Base-by-base conservation (phyloP, 345 rosid species). In the Arabis alpina region DNA sequence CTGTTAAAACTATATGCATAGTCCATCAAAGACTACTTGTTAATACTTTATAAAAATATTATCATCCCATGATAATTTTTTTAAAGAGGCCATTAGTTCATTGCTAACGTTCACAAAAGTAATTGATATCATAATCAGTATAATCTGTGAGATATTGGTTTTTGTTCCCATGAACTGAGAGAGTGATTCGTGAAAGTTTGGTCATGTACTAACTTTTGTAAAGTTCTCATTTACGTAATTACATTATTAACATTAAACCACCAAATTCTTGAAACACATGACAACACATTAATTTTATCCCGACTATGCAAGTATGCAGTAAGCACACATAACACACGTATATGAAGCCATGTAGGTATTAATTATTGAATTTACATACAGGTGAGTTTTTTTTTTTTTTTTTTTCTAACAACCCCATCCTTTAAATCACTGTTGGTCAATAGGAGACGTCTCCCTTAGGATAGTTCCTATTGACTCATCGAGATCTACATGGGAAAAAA, bases 281-380 rank as follows among this genome's bases (percentile, higher is more conserved):
- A 19, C 28, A 30, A 32, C 10, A 10, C 25, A 37, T 23, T 9
- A 32, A 6, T 32, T 45, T 45, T 42, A 34, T 63, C 55, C 56
- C 23, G 34, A 64, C 23, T 64, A 51, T 51, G 19, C 48, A 47
- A 47, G 30, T 19, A 19, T 0, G 23, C 23, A 19, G 1, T 40
- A 41, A 6, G 53, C 43, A 30, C 71, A 67, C 64, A 67, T 55
- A 37, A 28, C 40, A 50, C 13, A 57, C 36, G 36, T 32, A 32
- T 32, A 1, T n/a, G 1, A 19, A 19, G 23, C 23, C 23, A 19
- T 19, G 23, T 19, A 19, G 23, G 23, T 19, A 19, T 19, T 19
- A 19, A 19, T 19, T 19, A 19, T n/a, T n/a, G n/a, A n/a, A n/a
- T n/a, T n/a, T n/a, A n/a, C n/a, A n/a, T n/a, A n/a, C n/a, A n/a